Evolutionary conservation across 805 yeast genomes (phyloP).

Genomic region (Lipomyces anomalus): DNA sequence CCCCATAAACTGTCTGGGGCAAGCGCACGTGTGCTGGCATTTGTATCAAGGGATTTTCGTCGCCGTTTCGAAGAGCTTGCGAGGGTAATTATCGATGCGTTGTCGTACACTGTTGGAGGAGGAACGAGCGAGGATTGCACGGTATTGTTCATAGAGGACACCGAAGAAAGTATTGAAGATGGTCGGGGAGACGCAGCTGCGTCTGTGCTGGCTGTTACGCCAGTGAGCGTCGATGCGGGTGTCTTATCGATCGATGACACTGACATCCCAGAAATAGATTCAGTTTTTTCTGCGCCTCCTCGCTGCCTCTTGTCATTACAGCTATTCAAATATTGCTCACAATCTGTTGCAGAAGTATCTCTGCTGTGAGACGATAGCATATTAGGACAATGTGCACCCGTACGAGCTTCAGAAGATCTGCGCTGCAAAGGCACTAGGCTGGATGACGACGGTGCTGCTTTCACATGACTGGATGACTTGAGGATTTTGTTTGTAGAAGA

Average conservation of each 20-base stretch:
- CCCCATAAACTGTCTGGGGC: conserved; percentile 23
- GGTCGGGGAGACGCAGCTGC: conserved; percentile 12
- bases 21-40: conserved; percentile 23
- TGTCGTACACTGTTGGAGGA: conserved; percentile 16
- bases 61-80: conserved; percentile 24
- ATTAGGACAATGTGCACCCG: not conserved
- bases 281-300: too few relatives aligned
- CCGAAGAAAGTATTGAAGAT: conserved; percentile 13
- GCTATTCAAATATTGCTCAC: too few relatives aligned
- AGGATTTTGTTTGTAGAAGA: not conserved
- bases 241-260: too few relatives aligned
- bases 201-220: conserved; percentile 5
- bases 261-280: too few relatives aligned
- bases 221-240: conserved; percentile 1
- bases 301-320: too few relatives aligned
- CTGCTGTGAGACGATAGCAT: conserved; percentile 1
- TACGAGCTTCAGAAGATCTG: not conserved
- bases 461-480: not conserved
- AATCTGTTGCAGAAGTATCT: too few relatives aligned
- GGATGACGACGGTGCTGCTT: not conserved
- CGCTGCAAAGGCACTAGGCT: not conserved
- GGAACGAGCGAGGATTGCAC: conserved; percentile 17
- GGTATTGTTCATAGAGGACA: conserved; percentile 19
- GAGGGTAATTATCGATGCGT: conserved; percentile 20
- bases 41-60: conserved; percentile 21